Base-by-base conservation (phyloP, 2,329 filamentous ascomycete genomes). In the Emergomyces orientalis region DNA sequence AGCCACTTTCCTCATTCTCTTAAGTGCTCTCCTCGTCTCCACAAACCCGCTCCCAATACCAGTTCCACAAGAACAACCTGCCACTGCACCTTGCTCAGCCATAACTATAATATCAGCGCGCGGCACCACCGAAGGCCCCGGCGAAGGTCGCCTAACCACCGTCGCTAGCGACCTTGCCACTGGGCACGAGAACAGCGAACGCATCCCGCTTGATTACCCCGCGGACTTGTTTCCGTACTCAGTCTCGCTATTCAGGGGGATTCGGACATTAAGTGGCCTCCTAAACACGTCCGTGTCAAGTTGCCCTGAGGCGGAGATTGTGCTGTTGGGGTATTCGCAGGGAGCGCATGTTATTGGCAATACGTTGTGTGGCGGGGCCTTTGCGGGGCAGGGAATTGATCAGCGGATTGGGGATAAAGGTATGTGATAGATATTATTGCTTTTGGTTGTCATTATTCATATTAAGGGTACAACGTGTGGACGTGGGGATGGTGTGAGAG, bases 281-380 rank as follows among this genome's bases (percentile, higher is more conserved):
- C 41, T 71, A 11, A 64, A 64, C 8, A 65, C 61, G 62, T 27
- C 57, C n/a, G 41, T 45, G 17, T 30, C 62, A 11, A 51, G 63
- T 19, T 74, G 72, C 52, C 71, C 71, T 17, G 51, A 65, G 43
- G 66, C 71, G 22, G 69, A 70, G 61, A 64, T 74, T 17, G 69
- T 73, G 8, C 60, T 74, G 34, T 17, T 70, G 37, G 71, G 72
- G 13, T 74, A 73, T 63, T 72, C 70, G 14, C 71, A 74, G 62
- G 72, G 72, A 1, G 72, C 68, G 2, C 67, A 70, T 58, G 64
- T 73, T 30, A 66, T 72, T 56, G 69, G 69, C 2, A 71, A 74
- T 64, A 66, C 68, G 17, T 59, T 74, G 54, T 69, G 68, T 43
- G 71, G 71, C n/a, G 69, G 70, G 7, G 30, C 32, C 25, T 47